A percentile compares a stretch with the other conserved stretches of the same genome.
Conservation (phyloP, 2,329 filamentous ascomycete species). For the Talaromyces amestolkiae region DNA sequence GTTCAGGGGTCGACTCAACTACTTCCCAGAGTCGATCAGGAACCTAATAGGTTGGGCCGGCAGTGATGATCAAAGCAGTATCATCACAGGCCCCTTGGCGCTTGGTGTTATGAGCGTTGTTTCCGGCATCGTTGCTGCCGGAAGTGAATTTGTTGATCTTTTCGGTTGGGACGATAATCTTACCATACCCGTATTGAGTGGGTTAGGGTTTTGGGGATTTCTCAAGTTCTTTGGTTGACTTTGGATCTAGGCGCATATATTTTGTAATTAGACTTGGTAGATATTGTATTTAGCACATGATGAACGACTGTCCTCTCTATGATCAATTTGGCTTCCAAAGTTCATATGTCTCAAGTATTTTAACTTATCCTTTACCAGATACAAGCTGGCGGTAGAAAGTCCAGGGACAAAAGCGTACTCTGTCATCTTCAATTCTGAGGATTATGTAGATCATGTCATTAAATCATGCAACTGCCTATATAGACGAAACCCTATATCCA, state of each 20-base stretch:
- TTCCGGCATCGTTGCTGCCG: slow-evolving; percentile 83
- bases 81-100: slow-evolving; percentile 68
- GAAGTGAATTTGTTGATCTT: slow-evolving; percentile 85
- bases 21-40: slow-evolving; percentile 62
- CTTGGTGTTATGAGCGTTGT: slow-evolving; percentile 78
- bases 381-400: too few relatives aligned
- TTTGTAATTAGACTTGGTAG: slow-evolving; percentile 15
- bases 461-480: background rate
- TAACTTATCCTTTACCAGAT: background rate
- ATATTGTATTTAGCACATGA: slow-evolving; percentile 6
- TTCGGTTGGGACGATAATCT: slow-evolving; percentile 97
- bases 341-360: background rate
- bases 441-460: background rate
- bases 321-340: background rate
- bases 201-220: slow-evolving; percentile 85
- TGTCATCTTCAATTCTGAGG: too few relatives aligned
- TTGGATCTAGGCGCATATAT: background rate
- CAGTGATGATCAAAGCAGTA: slow-evolving; percentile 38
- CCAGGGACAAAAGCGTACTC: too few relatives aligned
- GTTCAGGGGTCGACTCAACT: slow-evolving; percentile 70
- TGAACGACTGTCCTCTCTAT: background rate
- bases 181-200: slow-evolving; percentile 90
- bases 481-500: background rate
- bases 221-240: slow-evolving; percentile 69
- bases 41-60: slow-evolving; percentile 62